Evolutionary conservation across 2,329 filamentous ascomycete species (phyloP), one percentile per base, ranked within the genome.

Genomic region (Hypoxylon rubiginosum): DNA sequence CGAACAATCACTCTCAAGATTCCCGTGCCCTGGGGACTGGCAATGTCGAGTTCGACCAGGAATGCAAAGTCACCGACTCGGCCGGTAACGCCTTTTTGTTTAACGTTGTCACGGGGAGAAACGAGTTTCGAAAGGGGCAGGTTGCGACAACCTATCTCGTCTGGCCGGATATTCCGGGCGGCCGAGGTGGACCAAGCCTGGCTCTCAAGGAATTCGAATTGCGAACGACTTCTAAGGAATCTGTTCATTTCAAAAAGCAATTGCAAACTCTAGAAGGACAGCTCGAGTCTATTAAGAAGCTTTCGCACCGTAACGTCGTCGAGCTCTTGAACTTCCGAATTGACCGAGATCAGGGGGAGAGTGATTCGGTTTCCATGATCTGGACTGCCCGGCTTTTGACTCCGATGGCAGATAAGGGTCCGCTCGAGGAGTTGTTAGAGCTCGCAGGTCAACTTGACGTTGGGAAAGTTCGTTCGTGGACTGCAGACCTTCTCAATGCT

Each of bases 401-500:
- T 45, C 91, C 94, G 51, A 86, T 92, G 72, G 92, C 92, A 10
- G 91, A 93, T 56, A 94, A 92, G 77, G 94, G 93, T 0, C 92
- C 94, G 0, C 81, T 99, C 13, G 88, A 91, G 28, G 93, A 97
- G 72, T 84, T 97, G 19, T 84, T 99, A 30, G 91, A 95, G 61
- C 87, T 95, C 65, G 89, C 93, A 45, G 93, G 92, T 4, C 87
- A 87, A 30, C 82, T 97, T 54, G 88, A 91, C 45, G 86, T 92
- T 55, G 87, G 88, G 68, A 94, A 91, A 76, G 90, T 94, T 48
- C 91, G 94, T 57, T 90, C 92, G 24, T 98, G 94, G 91, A 96
- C 93, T n/a, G 89, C 94, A 64, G 93, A 97, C 73, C 84, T 99
- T 17, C 86, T 99, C 26, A 93, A 97, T 80, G 96, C 91, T 0